phyloP scores from a whole-genome alignment of 176 grass and related monocot species.

The Hordeum marinum region DNA sequence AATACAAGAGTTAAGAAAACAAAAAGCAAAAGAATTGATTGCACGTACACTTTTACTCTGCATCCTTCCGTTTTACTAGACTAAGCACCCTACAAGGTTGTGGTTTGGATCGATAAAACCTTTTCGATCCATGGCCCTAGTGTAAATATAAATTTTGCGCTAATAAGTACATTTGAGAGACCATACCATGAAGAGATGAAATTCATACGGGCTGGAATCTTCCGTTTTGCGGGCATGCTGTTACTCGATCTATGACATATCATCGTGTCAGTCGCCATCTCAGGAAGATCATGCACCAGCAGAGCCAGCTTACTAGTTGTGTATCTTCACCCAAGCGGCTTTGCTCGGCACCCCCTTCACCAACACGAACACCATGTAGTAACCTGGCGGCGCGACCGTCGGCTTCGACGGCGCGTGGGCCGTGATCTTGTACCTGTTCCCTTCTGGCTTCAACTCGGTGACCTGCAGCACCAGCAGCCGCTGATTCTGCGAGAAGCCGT shows the following conservation, averaged over 20 bases:
- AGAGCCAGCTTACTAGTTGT: constrained; percentile 6
- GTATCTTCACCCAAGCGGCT: constrained; percentile 62
- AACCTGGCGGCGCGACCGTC: constrained; percentile 60
- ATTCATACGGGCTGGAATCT: background rate
- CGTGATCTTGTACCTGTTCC: background rate
- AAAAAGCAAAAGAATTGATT: background rate
- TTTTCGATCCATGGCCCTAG: background rate
- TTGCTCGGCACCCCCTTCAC: constrained; percentile 65
- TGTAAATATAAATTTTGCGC: background rate
- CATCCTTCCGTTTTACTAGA: background rate
- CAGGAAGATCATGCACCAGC: background rate
- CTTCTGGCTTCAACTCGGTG: constrained; percentile 10
- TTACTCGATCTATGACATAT: background rate
- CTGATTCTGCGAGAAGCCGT: constrained; percentile 37
- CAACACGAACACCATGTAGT: constrained; percentile 61
- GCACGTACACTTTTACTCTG: background rate
- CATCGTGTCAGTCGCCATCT: background rate
- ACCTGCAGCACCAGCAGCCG: constrained; percentile 58
- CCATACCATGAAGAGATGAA: background rate
- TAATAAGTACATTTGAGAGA: background rate
- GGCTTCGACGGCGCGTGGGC: constrained; percentile 34
- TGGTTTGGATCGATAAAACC: background rate
- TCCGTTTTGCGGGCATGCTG: background rate
- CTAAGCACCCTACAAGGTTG: background rate
- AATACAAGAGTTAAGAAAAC: background rate